These are phyloP conservation scores for Diutina pseudorugosa DNA, from an alignment of 1,139 yeast genomes.

Conservation along the genomic window DNA sequence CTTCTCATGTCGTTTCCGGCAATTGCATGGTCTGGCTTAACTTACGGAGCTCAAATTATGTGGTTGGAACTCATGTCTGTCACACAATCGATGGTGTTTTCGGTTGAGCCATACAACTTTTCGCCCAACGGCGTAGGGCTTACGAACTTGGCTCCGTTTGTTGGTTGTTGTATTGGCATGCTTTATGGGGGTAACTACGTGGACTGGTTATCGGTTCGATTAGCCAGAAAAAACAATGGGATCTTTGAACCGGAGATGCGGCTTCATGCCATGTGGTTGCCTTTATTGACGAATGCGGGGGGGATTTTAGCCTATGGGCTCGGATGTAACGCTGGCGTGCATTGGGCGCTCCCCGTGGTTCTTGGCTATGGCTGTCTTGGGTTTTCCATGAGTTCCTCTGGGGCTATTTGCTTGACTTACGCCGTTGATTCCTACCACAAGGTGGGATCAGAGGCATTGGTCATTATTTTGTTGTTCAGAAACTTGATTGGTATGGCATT, in stretches of 20 bases:
- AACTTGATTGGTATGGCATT: slow-evolving; percentile 37
- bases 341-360: slow-evolving; percentile 41
- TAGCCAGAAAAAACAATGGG: slow-evolving; percentile 8
- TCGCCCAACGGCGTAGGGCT: slow-evolving; percentile 24
- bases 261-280: slow-evolving; percentile 18
- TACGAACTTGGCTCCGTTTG: slow-evolving; percentile 28
- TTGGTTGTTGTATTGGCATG: slow-evolving; percentile 26
- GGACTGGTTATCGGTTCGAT: slow-evolving; percentile 8
- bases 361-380: slow-evolving; percentile 44
- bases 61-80: slow-evolving; percentile 35
- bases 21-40: slow-evolving; percentile 5
- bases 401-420: slow-evolving; percentile 44
- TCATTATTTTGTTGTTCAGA: slow-evolving; percentile 26
- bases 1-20: slow-evolving; percentile 3
- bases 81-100: slow-evolving; percentile 29
- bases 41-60: slow-evolving; percentile 52
- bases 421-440: slow-evolving; percentile 47
- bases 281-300: slow-evolving; percentile 26
- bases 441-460: slow-evolving; percentile 35
- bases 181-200: slow-evolving; percentile 9
- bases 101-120: slow-evolving; percentile 13
- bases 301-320: slow-evolving; percentile 18
- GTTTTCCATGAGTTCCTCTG: slow-evolving; percentile 44
- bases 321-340: slow-evolving; percentile 6
- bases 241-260: slow-evolving; percentile 9